Conservation (phyloP, 129 eudicot species). For the Pseudognaphalium luteoalbum region DNA sequence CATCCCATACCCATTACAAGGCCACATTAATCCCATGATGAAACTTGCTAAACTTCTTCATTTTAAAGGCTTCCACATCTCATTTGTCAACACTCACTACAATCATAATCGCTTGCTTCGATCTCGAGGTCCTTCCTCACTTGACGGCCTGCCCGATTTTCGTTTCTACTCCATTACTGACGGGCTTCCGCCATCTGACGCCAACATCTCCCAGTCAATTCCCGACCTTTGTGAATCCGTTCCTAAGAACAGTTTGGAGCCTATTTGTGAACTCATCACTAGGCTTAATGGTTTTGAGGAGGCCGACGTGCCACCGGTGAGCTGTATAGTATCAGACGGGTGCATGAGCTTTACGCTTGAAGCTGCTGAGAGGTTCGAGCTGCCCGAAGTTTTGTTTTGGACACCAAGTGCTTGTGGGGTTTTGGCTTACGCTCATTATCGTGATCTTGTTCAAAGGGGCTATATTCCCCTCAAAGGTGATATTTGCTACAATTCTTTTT, state of each 20-base stretch:
- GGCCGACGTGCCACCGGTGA: constrained; percentile 51
- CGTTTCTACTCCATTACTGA: constrained; percentile 58
- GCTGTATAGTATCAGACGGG: constrained; percentile 66
- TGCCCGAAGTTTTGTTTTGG: constrained; percentile 60
- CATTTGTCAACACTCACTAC: constrained; percentile 57
- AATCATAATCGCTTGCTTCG: constrained; percentile 60
- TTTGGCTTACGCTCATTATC: constrained; percentile 45
- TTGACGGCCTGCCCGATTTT: constrained; percentile 49
- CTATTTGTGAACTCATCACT: constrained; percentile 39
- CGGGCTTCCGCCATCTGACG: constrained; percentile 51
- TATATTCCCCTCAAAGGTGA: constrained; percentile 62
- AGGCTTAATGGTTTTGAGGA: constrained; percentile 24
- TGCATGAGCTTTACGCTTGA: constrained; percentile 59
- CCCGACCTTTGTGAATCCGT: constrained; percentile 44
- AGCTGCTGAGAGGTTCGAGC: constrained; percentile 52
- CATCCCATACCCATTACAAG: constrained; percentile 54
- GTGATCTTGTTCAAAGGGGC: constrained; percentile 41
- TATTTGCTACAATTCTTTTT: background rate
- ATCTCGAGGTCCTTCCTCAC: constrained; percentile 49
- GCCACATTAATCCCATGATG: constrained; percentile 63
- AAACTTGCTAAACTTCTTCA: constrained; percentile 54
- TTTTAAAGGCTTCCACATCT: constrained; percentile 47
- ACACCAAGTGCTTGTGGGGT: constrained; percentile 61
- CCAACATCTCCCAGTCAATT: constrained; percentile 61
- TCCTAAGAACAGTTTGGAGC: constrained; percentile 37